Evolutionary conservation across 2,329 filamentous ascomycete species (phyloP), one percentile per base, ranked within the genome.

Genomic region (Neophaeococcomyces mojaviensis): DNA sequence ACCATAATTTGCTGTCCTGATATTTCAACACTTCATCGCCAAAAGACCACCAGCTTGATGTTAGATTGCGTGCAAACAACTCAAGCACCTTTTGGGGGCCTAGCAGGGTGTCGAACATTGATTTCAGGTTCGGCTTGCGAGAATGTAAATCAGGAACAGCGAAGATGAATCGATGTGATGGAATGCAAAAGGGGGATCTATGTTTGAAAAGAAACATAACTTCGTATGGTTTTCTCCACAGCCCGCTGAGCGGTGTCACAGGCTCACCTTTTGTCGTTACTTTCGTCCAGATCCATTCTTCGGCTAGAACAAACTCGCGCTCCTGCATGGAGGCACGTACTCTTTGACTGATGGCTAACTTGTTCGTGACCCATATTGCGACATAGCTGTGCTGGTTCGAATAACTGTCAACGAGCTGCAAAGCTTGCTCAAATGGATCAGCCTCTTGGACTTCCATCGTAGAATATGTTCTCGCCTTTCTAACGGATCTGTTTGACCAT

Each of bases 261-360:
- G 76, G 69, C 47, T 74, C 68, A 2, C 79, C 79, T 2, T 63
- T 51, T 0, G 56, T 57, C 0, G 78, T 82, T 1, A 68, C 73
- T 59, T 83, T 83, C 44, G 81, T 58, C 79, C 79, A 83, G 3
- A 80, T 57, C 79, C 79, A 82, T 61, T 82, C 78, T 53, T 82
- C 78, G 4, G 64, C 56, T 6, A 80, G 54, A 2, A 62, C 55
- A 3, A 82, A 64, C 4, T 71, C 72, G 57, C 71, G 71, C 4
- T 51, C 55, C 9, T 63, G 60, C 50, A 78, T 74, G 1, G 79
- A 40, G 47, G 68, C 35, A 58, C 74, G 50, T 61, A 69, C 72
- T 13, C 69, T 61, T 2, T 66, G 60, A 3, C 76, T 67, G 12
- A 78, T 59, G 15, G 70, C 68, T 13, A 64, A 59, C 28, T 74